Base-by-base conservation (phyloP, 257 asterid species). In the Solanum sitiens region DNA sequence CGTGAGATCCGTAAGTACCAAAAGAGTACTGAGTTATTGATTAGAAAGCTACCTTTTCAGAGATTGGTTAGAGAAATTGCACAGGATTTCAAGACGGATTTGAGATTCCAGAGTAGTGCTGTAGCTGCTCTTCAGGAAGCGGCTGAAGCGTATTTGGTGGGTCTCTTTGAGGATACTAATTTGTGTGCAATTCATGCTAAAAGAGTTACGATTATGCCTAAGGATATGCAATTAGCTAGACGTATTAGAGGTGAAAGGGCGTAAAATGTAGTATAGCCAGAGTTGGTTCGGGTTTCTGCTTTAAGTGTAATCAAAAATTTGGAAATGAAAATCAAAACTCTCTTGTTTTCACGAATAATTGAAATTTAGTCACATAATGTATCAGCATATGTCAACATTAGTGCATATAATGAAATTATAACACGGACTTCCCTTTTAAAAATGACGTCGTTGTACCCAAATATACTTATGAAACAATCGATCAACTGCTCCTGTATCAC, bases 401-500 rank as follows among this genome's bases (percentile, higher is more conserved):
- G 30, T 42, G 84, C 84, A n/a, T 53, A 18, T 42, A 27, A 33
- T 84, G 88, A 45, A 23, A 47, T 3, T 86, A 83, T 13, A 87
- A 20, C 7, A 37, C 87, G 44, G 90, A 86, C 27, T 32, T 72
- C 14, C 90, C 91, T 91, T 80, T 92, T 88, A 86, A 87, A 59
- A 59, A 90, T 11, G 87, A 92, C 88, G 91, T 89, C 27, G 3
- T 86, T 83, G 89, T 94, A 94, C 6, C 93, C 93, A 87, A 95
- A 94, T 20, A 87, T 79, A 72, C 87, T 91, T 3, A 86, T 84
- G 86, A 94, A 95, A 93, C 94, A 94, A 15, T 93, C 77, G 80
- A 93, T 84, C 87, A 95, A 86, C 56, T 93, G 91, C 40, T 93
- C 96, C 0, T 87, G 92, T 72, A 95, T 87, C 14, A 90, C 91